Base-by-base conservation (phyloP, 805 yeast genomes). In the Candida ovalis region DNA sequence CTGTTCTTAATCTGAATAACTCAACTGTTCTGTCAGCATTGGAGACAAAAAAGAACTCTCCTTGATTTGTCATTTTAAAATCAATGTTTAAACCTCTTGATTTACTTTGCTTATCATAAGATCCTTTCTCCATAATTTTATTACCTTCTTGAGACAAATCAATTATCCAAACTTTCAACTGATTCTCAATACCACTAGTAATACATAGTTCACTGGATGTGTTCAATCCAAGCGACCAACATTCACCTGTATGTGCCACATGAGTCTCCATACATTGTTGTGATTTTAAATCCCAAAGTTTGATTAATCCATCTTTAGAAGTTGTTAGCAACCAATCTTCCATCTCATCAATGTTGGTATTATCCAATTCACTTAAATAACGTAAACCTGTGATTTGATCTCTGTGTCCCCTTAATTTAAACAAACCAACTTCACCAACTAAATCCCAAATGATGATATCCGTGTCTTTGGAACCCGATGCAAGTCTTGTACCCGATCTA, bases 181-280 rank as follows among this genome's bases (percentile, higher is more conserved):
- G 95, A 54, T 86, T 83, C 54, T 88, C 90, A 59, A 81, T 78
- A 40, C 96, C 91, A 25, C 86, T 76, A 1, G 97, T 90, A 19
- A 90, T 67, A 25, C 78, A 69, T 45, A 83, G 53, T 40, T 63
- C 67, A 38, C 56, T 57, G 10, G 59, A 48, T 4, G 60, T 47
- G 22, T 66, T 67, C 18, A 81, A 63, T 3, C 80, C 86, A 59
- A 90, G 65, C 2, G 87, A 73, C 98, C 98, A 94, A 70, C 97
- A 88, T 66, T 94, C 98, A 49, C 92, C 91, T 21, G 86, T 76
- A 63, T 89, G 96, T 0, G 97, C 96, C 52, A 90, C 82, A 63
- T 91, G 97, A 1, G 98, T 91, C 64, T 94, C 99, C 4, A 90
- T 73, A 68, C 97, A 88, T 64, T 89, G 96, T 63, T 87, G 89